A percentile compares a stretch with the other conserved stretches of the same genome.
Conservation (phyloP, 495 filamentous ascomycete genomes). For the Sphaerosporella brunnea region DNA sequence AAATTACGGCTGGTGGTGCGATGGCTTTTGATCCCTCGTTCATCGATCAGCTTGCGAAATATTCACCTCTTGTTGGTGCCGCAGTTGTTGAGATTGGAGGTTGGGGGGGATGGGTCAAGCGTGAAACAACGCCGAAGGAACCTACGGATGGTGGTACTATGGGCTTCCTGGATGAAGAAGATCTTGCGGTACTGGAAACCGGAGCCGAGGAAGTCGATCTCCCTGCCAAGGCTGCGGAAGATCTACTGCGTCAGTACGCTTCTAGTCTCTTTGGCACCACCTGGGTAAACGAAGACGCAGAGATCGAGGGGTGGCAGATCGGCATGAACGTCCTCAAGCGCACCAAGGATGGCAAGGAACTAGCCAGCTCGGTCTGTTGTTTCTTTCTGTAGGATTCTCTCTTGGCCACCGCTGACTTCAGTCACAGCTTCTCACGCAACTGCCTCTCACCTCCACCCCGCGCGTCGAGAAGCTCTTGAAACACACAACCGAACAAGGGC, state of each 20-base stretch:
- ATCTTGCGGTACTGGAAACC: constrained; percentile 16
- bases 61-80: constrained; percentile 17
- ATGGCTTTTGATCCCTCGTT: constrained; percentile 15
- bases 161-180: constrained; percentile 22
- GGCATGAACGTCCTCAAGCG: constrained; percentile 17
- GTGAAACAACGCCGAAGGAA: constrained; percentile 9
- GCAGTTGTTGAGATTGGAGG: constrained; percentile 22
- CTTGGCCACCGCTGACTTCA: too few relatives aligned
- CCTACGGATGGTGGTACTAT: constrained; percentile 3
- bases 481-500: constrained; percentile 17
- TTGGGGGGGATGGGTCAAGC: constrained; percentile 11
- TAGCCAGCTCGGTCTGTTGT: constrained; percentile 17
- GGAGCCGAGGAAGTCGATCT: neutral
- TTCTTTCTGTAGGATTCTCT: too few relatives aligned
- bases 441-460: constrained; percentile 18
- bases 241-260: constrained; percentile 15
- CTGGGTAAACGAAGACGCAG: constrained; percentile 18
- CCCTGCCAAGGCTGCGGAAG: constrained; percentile 12
- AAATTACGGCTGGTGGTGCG: constrained; percentile 11
- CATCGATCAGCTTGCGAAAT: constrained; percentile 13
- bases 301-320: constrained; percentile 25
- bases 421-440: constrained; percentile 2
- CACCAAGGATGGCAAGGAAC: constrained; percentile 13
- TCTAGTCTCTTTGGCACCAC: constrained; percentile 19
- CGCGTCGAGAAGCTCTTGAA: constrained; percentile 21